phyloP scores from a whole-genome alignment of 2,329 filamentous ascomycete genomes.

The Pseudogymnoascus sp. region DNA sequence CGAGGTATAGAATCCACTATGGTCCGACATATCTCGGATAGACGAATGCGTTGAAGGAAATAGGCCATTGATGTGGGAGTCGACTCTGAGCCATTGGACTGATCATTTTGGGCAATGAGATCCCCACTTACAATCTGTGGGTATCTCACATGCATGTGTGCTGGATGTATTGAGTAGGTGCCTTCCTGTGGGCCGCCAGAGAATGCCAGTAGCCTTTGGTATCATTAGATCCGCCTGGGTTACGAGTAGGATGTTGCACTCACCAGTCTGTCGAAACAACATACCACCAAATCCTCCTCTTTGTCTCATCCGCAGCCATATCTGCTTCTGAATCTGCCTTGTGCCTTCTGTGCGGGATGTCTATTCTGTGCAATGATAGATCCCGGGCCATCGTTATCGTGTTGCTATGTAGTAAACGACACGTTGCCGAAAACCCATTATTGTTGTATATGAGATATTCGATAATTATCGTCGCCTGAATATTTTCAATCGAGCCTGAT shows the following conservation, averaged over 20 bases:
- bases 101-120: conserved; percentile 26
- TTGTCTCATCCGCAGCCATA: conserved; percentile 28
- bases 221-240: conserved; percentile 14
- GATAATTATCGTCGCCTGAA: conserved; percentile 31
- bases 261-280: conserved; percentile 31
- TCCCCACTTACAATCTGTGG: conserved; percentile 31
- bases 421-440: conserved; percentile 29
- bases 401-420: conserved; percentile 26
- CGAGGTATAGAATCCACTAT: conserved; percentile 29
- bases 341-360: conserved; percentile 16
- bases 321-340: conserved; percentile 16
- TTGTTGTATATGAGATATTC: conserved; percentile 29
- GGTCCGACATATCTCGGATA: conserved; percentile 30
- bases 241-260: conserved; percentile 8
- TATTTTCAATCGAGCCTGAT: conserved; percentile 27
- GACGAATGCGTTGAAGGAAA: conserved; percentile 28
- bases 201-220: conserved; percentile 26
- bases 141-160: conserved; percentile 32
- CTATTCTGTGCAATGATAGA: conserved; percentile 18
- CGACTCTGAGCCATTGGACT: conserved; percentile 17
- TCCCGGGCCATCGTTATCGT: conserved; percentile 23
- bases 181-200: conserved; percentile 29
- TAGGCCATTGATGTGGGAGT: conserved; percentile 31
- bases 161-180: conserved; percentile 29
- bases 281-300: conserved; percentile 36